These are phyloP conservation scores for Neopestalotiopsis sp. DNA, from an alignment of 2,329 filamentous ascomycete species.

Conservation along the genomic window DNA sequence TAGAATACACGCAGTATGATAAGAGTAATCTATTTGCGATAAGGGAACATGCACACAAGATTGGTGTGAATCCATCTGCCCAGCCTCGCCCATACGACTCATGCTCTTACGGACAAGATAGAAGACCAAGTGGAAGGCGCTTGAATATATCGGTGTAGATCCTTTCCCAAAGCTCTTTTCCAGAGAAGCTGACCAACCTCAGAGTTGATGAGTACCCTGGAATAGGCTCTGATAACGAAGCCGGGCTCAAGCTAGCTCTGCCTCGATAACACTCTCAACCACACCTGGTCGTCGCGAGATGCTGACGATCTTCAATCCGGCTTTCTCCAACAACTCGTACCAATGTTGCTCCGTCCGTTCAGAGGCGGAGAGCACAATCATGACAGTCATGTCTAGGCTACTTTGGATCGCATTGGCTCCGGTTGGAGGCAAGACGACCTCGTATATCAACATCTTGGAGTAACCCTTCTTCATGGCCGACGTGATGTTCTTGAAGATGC, in stretches of 20 bases:
- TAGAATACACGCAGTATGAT: background rate
- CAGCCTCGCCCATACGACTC: too few relatives aligned
- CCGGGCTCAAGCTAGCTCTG: slow-evolving; percentile 8
- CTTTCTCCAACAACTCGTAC: background rate
- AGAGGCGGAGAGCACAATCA: slow-evolving; percentile 3
- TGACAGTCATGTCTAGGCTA: slow-evolving; percentile 13
- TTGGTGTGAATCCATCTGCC: too few relatives aligned
- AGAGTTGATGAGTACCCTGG: too few relatives aligned
- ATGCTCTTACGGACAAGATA: too few relatives aligned
- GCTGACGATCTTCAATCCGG: slow-evolving; percentile 4
- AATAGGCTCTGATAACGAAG: background rate
- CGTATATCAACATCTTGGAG: slow-evolving; percentile 45
- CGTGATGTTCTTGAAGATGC: slow-evolving; percentile 44
- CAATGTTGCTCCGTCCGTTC: slow-evolving; percentile 18
- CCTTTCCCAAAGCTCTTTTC: too few relatives aligned
- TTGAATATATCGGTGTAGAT: too few relatives aligned
- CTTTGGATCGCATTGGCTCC: slow-evolving; percentile 10
- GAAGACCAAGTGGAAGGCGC: too few relatives aligned
- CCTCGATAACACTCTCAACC: slow-evolving; percentile 19
- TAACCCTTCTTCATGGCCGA: slow-evolving; percentile 60
- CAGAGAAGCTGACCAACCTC: too few relatives aligned
- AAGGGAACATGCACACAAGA: too few relatives aligned
- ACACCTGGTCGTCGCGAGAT: background rate
- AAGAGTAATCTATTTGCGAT: background rate
- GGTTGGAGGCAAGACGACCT: slow-evolving; percentile 13